Base-by-base conservation (phyloP, 805 yeast genomes). In the Sugiyamaella smithiae region DNA sequence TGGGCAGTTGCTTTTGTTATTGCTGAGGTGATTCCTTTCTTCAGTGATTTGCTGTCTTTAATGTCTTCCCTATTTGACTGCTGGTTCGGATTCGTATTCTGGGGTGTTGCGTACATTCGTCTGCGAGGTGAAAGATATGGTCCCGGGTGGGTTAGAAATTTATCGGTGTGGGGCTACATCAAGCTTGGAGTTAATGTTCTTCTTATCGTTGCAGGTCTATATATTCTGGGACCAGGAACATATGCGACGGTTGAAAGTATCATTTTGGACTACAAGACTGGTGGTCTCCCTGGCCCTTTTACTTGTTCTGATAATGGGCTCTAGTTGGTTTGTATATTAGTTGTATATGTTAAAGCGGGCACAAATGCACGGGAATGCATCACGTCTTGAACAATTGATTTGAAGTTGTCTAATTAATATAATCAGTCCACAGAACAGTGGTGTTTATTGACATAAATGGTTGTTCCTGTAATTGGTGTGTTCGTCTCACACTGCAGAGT, bases 11-110 rank as follows among this genome's bases (percentile, higher is more conserved):
- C 83, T 0, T 80, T 78, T 52, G 63, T 79, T n/a, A 68, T 80
- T 56, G 84, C 83, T 1, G 82, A 80, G 59, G 84, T 77, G 25
- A 78, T 80, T 56, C 85, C 85, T n/a, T 79, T 80, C 61, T 80
- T 80, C 63, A 71, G 78, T 23, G 84, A 79, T 56, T 63, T 80
- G 51, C 66, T 80, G 28, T 72, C 82, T 2, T 65, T 80, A 56
- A 78, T 80, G 83, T 74, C 79, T 11, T 78, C 85, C 1, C 65
- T 80, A 45, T 80, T 80, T 57, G 84, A 80, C 61, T 78, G 84
- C 60, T 80, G 83, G 81, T 80, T 80, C 55, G 84, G 84, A 0
- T 80, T 78, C 56, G 77, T 79, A 5, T 80, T 79, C 56, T 80
- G 84, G 84, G 67, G 82, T 12, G 73, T 77, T 25, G 84, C 84